phyloP scores from a whole-genome alignment of 129 eudicot genomes.

The Deinandra increscens region DNA sequence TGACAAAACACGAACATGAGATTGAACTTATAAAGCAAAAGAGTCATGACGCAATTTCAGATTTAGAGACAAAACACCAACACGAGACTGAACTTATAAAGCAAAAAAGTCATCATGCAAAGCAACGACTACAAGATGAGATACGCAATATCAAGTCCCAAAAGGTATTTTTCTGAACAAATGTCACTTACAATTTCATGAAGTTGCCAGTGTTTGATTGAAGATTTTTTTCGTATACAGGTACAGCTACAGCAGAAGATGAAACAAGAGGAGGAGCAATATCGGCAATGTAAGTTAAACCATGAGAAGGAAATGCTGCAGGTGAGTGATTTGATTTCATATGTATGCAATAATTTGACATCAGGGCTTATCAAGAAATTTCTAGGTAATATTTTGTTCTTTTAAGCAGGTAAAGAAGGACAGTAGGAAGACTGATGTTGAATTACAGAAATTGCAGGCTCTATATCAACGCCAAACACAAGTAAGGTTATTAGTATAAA shows the following conservation, averaged over 20 bases:
- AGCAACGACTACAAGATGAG: slow-evolving; percentile 86
- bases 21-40: slow-evolving; percentile 86
- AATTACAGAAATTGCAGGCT: slow-evolving; percentile 83
- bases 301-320: slow-evolving; percentile 90
- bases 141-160: slow-evolving; percentile 84
- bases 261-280: slow-evolving; percentile 93
- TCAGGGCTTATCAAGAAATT: slow-evolving; percentile 14
- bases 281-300: slow-evolving; percentile 91
- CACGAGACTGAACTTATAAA: slow-evolving; percentile 80
- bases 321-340: slow-evolving; percentile 42
- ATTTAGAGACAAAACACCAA: slow-evolving; percentile 86
- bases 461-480: slow-evolving; percentile 91
- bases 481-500: slow-evolving; percentile 33
- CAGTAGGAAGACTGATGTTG: slow-evolving; percentile 85
- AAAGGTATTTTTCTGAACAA: slow-evolving; percentile 56
- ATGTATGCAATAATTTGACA: background rate
- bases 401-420: slow-evolving; percentile 74
- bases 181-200: background rate
- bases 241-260: slow-evolving; percentile 93
- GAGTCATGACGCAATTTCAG: slow-evolving; percentile 85
- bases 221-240: slow-evolving; percentile 35
- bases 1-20: slow-evolving; percentile 88
- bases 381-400: slow-evolving; percentile 14
- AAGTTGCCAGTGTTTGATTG: background rate
- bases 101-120: slow-evolving; percentile 89